These are phyloP conservation scores for Suhomyces faveliae DNA, from an alignment of 805 yeast species.

Conservation along the genomic window DNA sequence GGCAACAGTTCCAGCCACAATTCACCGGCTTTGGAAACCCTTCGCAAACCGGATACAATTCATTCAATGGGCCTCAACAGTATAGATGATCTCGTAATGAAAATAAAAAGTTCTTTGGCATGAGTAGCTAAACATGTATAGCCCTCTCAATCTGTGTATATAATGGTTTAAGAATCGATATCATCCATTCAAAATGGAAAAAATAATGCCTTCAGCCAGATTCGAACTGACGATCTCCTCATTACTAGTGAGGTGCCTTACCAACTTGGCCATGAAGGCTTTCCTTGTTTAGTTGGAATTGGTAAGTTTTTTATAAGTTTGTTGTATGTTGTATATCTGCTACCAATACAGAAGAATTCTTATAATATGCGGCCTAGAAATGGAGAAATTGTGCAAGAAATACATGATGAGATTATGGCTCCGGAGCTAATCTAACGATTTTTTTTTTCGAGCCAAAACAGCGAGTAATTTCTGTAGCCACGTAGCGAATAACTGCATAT, in stretches of 20 bases:
- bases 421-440: too few species aligned
- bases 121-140: background rate
- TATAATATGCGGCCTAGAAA: too few species aligned
- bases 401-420: too few species aligned
- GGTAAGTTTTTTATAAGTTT: too few species aligned
- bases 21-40: slow-evolving; percentile 14
- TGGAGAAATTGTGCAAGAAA: too few species aligned
- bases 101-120: background rate
- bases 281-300: too few species aligned
- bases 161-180: too few species aligned
- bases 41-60: slow-evolving; percentile 3
- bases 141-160: background rate
- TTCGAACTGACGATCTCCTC: slow-evolving; percentile 21
- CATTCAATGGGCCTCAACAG: background rate
- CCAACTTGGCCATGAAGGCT: slow-evolving; percentile 19
- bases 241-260: slow-evolving; percentile 20
- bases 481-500: too few species aligned
- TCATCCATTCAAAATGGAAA: slow-evolving; percentile 1
- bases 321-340: too few species aligned
- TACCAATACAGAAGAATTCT: too few species aligned
- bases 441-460: too few species aligned
- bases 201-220: slow-evolving; percentile 19
- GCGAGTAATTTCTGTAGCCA: too few species aligned
- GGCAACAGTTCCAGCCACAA: slow-evolving; percentile 13
- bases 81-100: background rate